A percentile compares a stretch with the other conserved stretches of the same genome.
Conservation (phyloP, 257 asterid genomes). For the Cruciata laevipes region DNA sequence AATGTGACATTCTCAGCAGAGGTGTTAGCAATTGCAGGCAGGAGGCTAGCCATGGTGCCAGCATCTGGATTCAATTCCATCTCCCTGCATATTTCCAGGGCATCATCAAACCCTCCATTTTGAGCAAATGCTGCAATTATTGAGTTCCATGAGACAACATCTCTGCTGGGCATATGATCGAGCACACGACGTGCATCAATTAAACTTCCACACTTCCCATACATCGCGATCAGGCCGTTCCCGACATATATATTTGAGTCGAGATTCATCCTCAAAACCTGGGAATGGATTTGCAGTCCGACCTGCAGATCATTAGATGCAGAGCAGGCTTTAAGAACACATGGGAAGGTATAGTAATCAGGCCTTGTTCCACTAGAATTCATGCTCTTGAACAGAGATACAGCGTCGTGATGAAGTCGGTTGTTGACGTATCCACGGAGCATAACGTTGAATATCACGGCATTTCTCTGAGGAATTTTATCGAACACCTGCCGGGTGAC, state of each 20-base stretch:
- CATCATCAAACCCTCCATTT: conserved; percentile 61
- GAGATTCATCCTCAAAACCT: conserved; percentile 57
- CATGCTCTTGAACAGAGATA: conserved; percentile 49
- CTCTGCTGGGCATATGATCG: conserved; percentile 52
- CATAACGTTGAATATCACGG: conserved; percentile 60
- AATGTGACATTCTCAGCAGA: conserved; percentile 50
- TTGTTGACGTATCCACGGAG: conserved; percentile 80
- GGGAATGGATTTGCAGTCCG: conserved; percentile 63
- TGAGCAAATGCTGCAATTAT: conserved; percentile 67
- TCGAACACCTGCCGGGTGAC: conserved; percentile 63
- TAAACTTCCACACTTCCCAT: conserved; percentile 74
- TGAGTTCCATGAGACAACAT: conserved; percentile 85
- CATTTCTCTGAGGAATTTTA: conserved; percentile 49
- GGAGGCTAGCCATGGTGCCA: conserved; percentile 92
- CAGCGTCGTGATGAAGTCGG: conserved; percentile 40
- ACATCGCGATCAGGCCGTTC: conserved; percentile 75
- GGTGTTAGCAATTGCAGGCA: conserved; percentile 66
- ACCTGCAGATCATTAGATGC: conserved; percentile 33
- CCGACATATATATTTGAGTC: conserved; percentile 55
- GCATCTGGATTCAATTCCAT: conserved; percentile 62
- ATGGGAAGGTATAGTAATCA: conserved; percentile 77
- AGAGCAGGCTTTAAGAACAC: conserved; percentile 78
- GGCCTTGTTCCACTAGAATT: conserved; percentile 34
- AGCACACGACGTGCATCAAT: conserved; percentile 52
- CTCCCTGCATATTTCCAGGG: conserved; percentile 62